Percentiles rank a stretch among this genome's conserved stretches.
phyloP scores from a whole-genome alignment of 2,329 filamentous ascomycete species.

The Helotiales sp. region DNA sequence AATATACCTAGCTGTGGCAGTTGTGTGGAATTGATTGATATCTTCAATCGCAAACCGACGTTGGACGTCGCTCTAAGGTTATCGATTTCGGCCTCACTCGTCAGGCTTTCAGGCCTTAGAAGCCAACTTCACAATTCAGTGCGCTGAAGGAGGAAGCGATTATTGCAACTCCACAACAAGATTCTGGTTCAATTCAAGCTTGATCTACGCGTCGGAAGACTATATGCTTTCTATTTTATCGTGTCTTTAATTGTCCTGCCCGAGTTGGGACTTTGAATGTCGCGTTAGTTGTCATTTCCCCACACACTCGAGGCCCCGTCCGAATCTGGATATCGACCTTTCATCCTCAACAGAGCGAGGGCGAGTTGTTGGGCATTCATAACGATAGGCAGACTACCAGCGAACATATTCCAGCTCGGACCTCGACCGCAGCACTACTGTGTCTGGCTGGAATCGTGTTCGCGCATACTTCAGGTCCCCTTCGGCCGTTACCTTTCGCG shows the following conservation, averaged over 20 bases:
- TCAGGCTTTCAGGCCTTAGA: conserved; percentile 1
- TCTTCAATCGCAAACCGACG: conserved; percentile 20
- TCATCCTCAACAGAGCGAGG: background rate
- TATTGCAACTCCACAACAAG: conserved; percentile 29
- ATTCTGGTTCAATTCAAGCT: conserved; percentile 30
- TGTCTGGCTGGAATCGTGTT: background rate
- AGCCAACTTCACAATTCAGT: conserved; percentile 25
- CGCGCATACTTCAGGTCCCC: background rate
- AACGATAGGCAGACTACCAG: background rate
- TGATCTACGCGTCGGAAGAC: conserved; percentile 35
- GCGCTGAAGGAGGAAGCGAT: conserved; percentile 16
- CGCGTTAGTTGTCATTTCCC: conserved; percentile 25
- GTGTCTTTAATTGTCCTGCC: conserved; percentile 22
- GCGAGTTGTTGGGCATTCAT: background rate
- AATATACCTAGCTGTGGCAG: conserved; percentile 23
- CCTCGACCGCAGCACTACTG: background rate
- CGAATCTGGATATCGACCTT: conserved; percentile 10
- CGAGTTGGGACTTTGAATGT: conserved; percentile 23
- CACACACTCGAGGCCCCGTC: conserved; percentile 9
- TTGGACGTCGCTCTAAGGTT: conserved; percentile 15
- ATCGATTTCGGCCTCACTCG: too few relatives aligned
- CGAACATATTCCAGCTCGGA: background rate
- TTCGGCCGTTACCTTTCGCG: background rate
- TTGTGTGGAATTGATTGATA: conserved; percentile 24
- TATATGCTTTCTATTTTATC: conserved; percentile 21